Evolutionary conservation across 306 rosid genomes (phyloP), one percentile per base, ranked within the genome.

Genomic region (Pueraria montana): DNA sequence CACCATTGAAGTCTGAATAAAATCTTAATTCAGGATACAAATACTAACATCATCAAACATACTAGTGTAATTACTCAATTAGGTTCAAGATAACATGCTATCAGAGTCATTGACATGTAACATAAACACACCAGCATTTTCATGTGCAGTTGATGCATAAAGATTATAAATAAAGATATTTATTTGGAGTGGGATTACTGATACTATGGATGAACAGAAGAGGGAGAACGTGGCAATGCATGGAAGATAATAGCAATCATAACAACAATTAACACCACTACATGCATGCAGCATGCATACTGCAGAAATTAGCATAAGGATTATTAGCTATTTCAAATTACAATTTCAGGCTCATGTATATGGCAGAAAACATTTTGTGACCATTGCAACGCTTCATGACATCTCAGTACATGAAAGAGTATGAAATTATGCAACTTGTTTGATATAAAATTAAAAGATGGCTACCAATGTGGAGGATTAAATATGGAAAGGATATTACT

Each of bases 11-110:
- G 32, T 43, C 8, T 53, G 43, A 30, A 70, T 72, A 53, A 71
- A 66, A 85, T 55, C 83, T 50, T 24, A 65, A 23, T 26, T 64
- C 65, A 32, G 24, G 40, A 71, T 70, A 30, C 14, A 49, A 13
- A 13, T 43, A 36, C 30, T 24, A 49, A 45, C 6, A 16, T 6
- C 61, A 65, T 21, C 34, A 74, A 49, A 58, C 55, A 27, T 63
- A 63, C 58, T 20, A 68, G 80, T 24, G 26, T 50, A 27, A 24
- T 27, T 74, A 23, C 64, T 58, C 64, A 65, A 43, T 53, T 27
- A 76, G 21, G 27, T 55, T 56, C 65, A 18, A 34, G 62, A 67
- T 14, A 78, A 27, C 30, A 73, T 48, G 75, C 48, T 18, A 59
- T 68, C 63, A 58, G 62, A 56, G 64, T 65, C 50, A 67, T 34